phyloP scores from a whole-genome alignment of 768 basidiomycete species.

The Multifurca ochricompacta region DNA sequence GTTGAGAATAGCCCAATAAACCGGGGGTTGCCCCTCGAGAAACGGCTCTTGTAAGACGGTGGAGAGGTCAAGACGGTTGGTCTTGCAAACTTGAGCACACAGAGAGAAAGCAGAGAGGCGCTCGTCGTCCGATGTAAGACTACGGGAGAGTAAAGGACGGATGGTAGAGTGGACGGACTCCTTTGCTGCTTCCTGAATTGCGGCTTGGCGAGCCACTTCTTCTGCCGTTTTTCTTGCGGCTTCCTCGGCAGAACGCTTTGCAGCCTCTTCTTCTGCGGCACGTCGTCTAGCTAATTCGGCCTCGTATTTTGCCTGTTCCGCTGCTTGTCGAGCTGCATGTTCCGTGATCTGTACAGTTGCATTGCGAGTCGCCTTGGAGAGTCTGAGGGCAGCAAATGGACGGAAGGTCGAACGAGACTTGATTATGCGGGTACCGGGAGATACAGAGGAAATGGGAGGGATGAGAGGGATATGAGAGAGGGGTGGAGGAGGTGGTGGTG shows the following conservation, averaged over 20 bases:
- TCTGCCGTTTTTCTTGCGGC: not conserved
- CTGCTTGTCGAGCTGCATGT: not conserved
- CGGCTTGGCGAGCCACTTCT: not conserved
- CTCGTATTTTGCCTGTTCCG: not conserved
- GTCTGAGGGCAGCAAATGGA: not conserved
- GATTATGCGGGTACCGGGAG: not conserved
- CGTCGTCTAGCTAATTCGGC: not conserved
- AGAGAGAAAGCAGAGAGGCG: slow-evolving; percentile 42
- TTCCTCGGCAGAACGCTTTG: not conserved
- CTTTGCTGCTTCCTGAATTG: not conserved
- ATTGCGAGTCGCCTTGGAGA: not conserved
- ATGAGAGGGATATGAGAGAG: not conserved
- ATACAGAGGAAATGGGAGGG: not conserved
- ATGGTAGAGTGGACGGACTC: not conserved
- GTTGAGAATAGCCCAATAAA: slow-evolving; percentile 68
- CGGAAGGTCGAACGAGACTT: slow-evolving; percentile 4
- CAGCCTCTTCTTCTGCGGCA: not conserved
- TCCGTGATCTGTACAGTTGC: not conserved
- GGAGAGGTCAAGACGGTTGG: slow-evolving; percentile 42
- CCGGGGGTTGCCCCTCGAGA: slow-evolving; percentile 55
- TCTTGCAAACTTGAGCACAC: slow-evolving; percentile 51
- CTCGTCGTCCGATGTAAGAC: slow-evolving; percentile 26
- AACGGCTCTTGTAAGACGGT: slow-evolving; percentile 50
- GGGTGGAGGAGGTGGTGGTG: not conserved
- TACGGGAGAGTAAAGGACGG: slow-evolving; percentile 30